Evolutionary conservation across 208 protist species (phyloP), one percentile per base, ranked within the genome.

Genomic region (Tritrichomonas foetus): DNA sequence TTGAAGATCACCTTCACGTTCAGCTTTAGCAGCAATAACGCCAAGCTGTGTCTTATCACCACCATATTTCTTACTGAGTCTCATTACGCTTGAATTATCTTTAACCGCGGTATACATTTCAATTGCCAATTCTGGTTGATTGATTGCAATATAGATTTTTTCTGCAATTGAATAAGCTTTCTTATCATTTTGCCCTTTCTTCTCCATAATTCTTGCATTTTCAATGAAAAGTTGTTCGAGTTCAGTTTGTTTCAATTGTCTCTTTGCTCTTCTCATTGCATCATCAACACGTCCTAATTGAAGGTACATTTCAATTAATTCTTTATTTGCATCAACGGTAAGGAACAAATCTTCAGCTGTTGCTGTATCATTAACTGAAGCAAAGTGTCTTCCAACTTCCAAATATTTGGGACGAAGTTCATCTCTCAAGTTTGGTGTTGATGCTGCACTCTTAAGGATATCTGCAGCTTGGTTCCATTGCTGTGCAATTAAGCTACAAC

Each of bases 401-500:
- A 82, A 82, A 36, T 47, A 82, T 30, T 47, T 47, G 11, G 50
- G 20, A n/a, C 41, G 47, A 2, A 82, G 22, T 25, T 82, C 74
- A 8, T 82, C 27, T 30, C 22, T 47, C 1, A 47, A 36, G 16
- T 82, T 20, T n/a, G 41, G 41, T 1, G 33, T 47, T 50, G 74
- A 82, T 82, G 74, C n/a, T 47, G 50, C 41, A 33, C 41, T 50
- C 20, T 82, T 47, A 1, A 82, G 25, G n/a, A 82, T 36, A 8
- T 82, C 41, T n/a, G 74, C 74, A 20, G 74, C 74, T 44, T 82
- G 74, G 41, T 82, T 82, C 74, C 74, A 82, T 44, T 82, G 74
- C 30, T 82, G 74, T 53, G 74, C 33, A 50, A 33, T 82, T 5
- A 82, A 47, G 11, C n/a, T 36, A 30, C 74, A 82, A 36, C 50